Percentiles rank a stretch among this genome's conserved stretches.
Evolutionary conservation across 2,329 filamentous ascomycete species (phyloP).

Genomic region (Ophiostoma sp.): DNA sequence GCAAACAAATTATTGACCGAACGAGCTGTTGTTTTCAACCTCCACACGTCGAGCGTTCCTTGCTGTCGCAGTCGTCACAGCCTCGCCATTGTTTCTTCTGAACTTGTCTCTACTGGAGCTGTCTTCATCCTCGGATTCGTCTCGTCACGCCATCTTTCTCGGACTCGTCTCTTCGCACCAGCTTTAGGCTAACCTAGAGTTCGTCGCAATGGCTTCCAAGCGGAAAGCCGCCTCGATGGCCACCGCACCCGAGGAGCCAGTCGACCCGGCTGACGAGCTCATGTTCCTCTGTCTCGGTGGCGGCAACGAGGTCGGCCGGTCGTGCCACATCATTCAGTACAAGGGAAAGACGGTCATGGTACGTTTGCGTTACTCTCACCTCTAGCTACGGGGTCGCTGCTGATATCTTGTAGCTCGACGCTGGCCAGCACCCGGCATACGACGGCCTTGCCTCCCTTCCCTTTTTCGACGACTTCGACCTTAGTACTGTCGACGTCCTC

Average conservation of each 20-base stretch:
- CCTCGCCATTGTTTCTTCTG: not conserved
- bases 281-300: slow-evolving; percentile 91
- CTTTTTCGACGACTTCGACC: slow-evolving; percentile 97
- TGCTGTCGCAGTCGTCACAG: not conserved
- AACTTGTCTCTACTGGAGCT: not conserved
- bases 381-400: not conserved
- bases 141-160: too few relatives aligned
- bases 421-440: slow-evolving; percentile 93
- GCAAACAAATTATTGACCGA: too few relatives aligned
- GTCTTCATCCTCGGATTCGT: too few relatives aligned
- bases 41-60: not conserved
- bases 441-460: slow-evolving; percentile 89
- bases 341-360: slow-evolving; percentile 99
- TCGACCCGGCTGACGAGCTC: slow-evolving; percentile 89
- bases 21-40: not conserved
- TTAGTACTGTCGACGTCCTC: slow-evolving; percentile 94
- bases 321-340: slow-evolving; percentile 97
- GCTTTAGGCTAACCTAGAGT: too few relatives aligned
- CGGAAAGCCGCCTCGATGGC: slow-evolving; percentile 77
- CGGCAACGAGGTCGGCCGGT: slow-evolving; percentile 93
- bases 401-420: slow-evolving; percentile 65
- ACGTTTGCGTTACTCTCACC: slow-evolving; percentile 32
- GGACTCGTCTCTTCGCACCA: too few relatives aligned
- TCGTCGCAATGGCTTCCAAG: slow-evolving; percentile 73
- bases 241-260: slow-evolving; percentile 68